Conservation (phyloP, 345 rosid species). For the Acer saccharum region DNA sequence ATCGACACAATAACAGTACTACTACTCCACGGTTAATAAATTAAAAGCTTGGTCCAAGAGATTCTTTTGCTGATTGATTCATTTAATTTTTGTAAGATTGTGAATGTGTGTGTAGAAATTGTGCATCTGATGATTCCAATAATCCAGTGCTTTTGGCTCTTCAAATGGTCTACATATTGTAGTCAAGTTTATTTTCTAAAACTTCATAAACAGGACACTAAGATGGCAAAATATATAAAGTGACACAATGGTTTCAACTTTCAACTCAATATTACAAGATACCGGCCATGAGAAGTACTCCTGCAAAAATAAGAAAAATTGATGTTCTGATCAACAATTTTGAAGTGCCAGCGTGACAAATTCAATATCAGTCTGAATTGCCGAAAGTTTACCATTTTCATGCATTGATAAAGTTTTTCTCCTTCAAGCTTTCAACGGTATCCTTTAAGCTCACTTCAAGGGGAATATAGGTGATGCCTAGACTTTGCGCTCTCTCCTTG, state of each 20-base stretch:
- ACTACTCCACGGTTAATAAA: too few relatives aligned
- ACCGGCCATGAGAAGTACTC: background rate
- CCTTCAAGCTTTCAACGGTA: constrained; percentile 86
- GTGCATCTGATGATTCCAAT: too few relatives aligned
- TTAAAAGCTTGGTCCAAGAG: too few relatives aligned
- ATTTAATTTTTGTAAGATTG: too few relatives aligned
- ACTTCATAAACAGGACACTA: constrained; percentile 30
- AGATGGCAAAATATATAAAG: constrained; percentile 16
- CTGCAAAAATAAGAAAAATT: background rate
- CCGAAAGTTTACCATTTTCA: background rate
- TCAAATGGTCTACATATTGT: too few relatives aligned
- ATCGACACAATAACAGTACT: too few relatives aligned
- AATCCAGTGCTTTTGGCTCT: too few relatives aligned
- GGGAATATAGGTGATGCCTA: constrained; percentile 80
- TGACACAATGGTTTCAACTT: too few relatives aligned
- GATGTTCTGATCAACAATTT: constrained; percentile 19
- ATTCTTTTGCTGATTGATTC: too few relatives aligned
- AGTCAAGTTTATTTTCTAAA: too few relatives aligned
- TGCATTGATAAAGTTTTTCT: constrained; percentile 56
- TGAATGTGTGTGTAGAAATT: background rate
- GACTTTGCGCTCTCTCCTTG: constrained; percentile 61
- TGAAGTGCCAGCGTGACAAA: background rate
- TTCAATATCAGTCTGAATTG: too few relatives aligned
- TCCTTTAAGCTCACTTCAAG: constrained; percentile 77
- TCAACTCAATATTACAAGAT: background rate